Percentiles rank a stretch among this genome's conserved stretches.
Conservation (phyloP, 2,329 filamentous ascomycete species). For the Aspergillus sp. region DNA sequence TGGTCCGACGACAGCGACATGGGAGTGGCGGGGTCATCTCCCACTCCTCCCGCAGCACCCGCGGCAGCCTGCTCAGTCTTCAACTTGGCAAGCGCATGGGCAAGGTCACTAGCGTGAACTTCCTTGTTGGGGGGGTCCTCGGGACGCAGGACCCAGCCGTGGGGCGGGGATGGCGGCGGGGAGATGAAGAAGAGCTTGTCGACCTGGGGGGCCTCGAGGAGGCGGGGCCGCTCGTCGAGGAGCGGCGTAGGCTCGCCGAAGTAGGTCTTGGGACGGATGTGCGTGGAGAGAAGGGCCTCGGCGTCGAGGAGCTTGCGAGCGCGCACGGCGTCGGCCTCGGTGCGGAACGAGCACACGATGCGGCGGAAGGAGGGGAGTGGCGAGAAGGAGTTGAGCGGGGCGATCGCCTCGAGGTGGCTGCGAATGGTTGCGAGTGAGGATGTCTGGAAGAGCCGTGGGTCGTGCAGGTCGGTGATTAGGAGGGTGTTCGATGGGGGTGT, state of each 20-base stretch:
- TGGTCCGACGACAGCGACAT: conserved; percentile 35
- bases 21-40: conserved; percentile 32
- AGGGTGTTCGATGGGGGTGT: conserved; percentile 51
- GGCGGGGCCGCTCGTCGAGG: conserved; percentile 38
- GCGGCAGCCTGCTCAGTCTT: conserved; percentile 27
- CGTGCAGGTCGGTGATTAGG: conserved; percentile 49
- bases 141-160: conserved; percentile 63
- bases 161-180: conserved; percentile 62
- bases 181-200: conserved; percentile 67
- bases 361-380: conserved; percentile 51
- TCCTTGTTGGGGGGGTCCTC: conserved; percentile 67
- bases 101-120: conserved; percentile 62
- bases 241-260: conserved; percentile 55
- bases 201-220: conserved; percentile 56
- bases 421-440: conserved; percentile 44
- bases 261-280: conserved; percentile 46
- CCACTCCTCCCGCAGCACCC: conserved; percentile 1
- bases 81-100: conserved; percentile 54
- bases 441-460: conserved; percentile 48
- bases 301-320: conserved; percentile 46
- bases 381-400: conserved; percentile 50
- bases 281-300: conserved; percentile 30
- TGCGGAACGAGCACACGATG: conserved; percentile 51
- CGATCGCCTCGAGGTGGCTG: conserved; percentile 40
- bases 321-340: conserved; percentile 40